A percentile compares a stretch with the other conserved stretches of the same genome.
These are phyloP conservation scores for Citrullus colocynthis DNA, from an alignment of 306 rosid genomes.

Conservation along the genomic window DNA sequence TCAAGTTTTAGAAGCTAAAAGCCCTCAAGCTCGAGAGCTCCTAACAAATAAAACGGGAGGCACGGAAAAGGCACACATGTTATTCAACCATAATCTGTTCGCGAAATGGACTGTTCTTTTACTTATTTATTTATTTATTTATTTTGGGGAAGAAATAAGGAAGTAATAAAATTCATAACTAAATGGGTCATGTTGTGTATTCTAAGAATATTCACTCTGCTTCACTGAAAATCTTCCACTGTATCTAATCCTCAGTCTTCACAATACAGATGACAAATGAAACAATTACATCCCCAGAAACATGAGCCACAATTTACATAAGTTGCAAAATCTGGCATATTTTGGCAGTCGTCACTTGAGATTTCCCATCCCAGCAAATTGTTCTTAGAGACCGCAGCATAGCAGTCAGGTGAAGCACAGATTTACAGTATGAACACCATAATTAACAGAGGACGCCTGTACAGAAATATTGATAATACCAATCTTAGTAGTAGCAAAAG, in stretches of 20 bases:
- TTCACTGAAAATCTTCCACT: slow-evolving; percentile 2
- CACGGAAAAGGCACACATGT: not conserved
- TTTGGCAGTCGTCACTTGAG: slow-evolving; percentile 27
- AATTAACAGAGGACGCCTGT: slow-evolving; percentile 12
- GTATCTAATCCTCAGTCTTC: not conserved
- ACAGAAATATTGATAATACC: not conserved
- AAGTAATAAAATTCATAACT: not conserved
- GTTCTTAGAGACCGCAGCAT: slow-evolving; percentile 25
- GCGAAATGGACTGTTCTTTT: not conserved
- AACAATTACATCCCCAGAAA: slow-evolving; percentile 50
- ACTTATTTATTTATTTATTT: not conserved
- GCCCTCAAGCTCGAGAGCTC: not conserved
- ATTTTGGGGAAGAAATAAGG: not conserved
- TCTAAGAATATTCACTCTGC: slow-evolving; percentile 7
- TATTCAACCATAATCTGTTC: not conserved
- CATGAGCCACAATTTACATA: slow-evolving; percentile 37
- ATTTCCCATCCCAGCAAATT: slow-evolving; percentile 23
- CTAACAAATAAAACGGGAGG: not conserved
- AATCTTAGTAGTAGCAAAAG: not conserved
- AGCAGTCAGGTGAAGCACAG: slow-evolving; percentile 18
- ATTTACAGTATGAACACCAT: slow-evolving; percentile 24
- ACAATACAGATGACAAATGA: slow-evolving; percentile 22
- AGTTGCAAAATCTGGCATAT: slow-evolving; percentile 23
- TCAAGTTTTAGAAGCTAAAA: not conserved
- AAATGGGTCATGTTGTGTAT: not conserved